These are phyloP conservation scores for Esteya vermicola DNA, from an alignment of 2,329 filamentous ascomycete genomes.

Conservation along the genomic window DNA sequence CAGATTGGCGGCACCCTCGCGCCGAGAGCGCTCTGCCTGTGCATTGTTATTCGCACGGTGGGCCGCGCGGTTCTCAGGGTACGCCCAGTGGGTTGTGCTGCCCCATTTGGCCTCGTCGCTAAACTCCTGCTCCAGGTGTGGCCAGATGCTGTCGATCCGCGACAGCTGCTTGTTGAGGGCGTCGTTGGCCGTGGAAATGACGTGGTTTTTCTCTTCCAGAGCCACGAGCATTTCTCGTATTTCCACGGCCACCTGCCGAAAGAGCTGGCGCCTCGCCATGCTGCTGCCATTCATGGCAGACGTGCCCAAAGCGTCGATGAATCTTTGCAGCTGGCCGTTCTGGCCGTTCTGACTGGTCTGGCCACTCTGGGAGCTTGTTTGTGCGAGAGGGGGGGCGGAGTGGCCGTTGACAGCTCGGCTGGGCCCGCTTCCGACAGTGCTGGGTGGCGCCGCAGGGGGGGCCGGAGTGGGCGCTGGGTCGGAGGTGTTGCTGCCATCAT, in stretches of 20 bases:
- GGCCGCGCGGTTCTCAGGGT: slow-evolving; percentile 64
- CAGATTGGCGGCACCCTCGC: slow-evolving; percentile 65
- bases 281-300: slow-evolving; percentile 41
- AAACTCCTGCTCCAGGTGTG: slow-evolving; percentile 75
- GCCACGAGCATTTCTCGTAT: slow-evolving; percentile 78
- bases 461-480: slow-evolving; percentile 24
- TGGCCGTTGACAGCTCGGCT: slow-evolving; percentile 20
- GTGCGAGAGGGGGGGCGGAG: too few relatives aligned
- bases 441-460: slow-evolving; percentile 35
- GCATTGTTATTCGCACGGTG: slow-evolving; percentile 38
- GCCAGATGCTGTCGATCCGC: slow-evolving; percentile 77
- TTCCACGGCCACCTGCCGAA: slow-evolving; percentile 62
- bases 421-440: slow-evolving; percentile 21
- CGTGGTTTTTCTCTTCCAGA: slow-evolving; percentile 94
- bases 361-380: neutral
- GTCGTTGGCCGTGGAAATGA: slow-evolving; percentile 83
- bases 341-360: neutral
- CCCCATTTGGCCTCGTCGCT: slow-evolving; percentile 91
- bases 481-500: slow-evolving; percentile 25
- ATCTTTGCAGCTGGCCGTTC: neutral
- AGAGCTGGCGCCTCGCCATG: slow-evolving; percentile 55
- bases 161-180: slow-evolving; percentile 72
- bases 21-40: slow-evolving; percentile 57
- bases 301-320: neutral
- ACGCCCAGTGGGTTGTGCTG: slow-evolving; percentile 88